A percentile compares a stretch with the other conserved stretches of the same genome.
Conservation (phyloP, 2,329 filamentous ascomycete genomes). For the Cladophialophora carrionii region DNA sequence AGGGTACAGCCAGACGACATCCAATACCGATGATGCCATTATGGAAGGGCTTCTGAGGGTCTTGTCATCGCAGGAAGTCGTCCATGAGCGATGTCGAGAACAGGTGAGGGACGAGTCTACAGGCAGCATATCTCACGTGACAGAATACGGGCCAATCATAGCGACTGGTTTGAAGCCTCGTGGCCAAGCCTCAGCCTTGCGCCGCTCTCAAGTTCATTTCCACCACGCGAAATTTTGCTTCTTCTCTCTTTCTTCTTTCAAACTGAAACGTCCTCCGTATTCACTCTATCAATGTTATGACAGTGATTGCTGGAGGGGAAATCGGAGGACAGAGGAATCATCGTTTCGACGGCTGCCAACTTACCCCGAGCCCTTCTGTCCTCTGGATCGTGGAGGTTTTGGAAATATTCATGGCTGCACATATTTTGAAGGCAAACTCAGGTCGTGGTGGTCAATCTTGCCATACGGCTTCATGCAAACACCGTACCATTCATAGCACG, state of each 20-base stretch:
- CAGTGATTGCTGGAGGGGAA: constrained; percentile 51
- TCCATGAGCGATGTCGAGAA: neutral
- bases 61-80: neutral
- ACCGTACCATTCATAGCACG: neutral
- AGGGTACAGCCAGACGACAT: constrained; percentile 54
- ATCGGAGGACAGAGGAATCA: constrained; percentile 48
- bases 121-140: neutral
- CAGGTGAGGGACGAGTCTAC: neutral
- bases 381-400: constrained; percentile 48
- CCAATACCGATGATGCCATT: constrained; percentile 20
- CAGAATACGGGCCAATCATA: constrained; percentile 4
- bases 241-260: constrained; percentile 44
- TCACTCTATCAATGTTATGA: constrained; percentile 49
- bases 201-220: neutral
- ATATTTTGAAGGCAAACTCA: constrained; percentile 28
- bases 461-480: neutral
- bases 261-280: constrained; percentile 53
- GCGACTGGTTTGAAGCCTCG: neutral
- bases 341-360: constrained; percentile 44
- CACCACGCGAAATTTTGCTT: constrained; percentile 15
- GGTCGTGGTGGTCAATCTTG: neutral
- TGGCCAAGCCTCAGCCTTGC: constrained; percentile 16
- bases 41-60: neutral
- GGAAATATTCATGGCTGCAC: constrained; percentile 54
- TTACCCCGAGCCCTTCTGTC: constrained; percentile 51